These are phyloP conservation scores for Amauroascus verrucosus DNA, from an alignment of 2,329 filamentous ascomycete species.

Conservation along the genomic window DNA sequence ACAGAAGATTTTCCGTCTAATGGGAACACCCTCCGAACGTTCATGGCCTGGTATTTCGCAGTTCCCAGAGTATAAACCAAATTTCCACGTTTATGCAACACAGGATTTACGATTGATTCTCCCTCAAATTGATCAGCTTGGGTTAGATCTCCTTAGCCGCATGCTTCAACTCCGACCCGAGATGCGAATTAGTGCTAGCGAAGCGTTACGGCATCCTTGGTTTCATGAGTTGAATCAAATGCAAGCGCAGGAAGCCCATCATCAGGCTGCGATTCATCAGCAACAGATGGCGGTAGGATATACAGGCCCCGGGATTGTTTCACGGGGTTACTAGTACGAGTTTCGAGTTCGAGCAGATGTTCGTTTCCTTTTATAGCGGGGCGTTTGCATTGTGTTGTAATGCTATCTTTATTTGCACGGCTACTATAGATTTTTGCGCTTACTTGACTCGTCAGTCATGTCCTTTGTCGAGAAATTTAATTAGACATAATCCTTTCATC, in stretches of 20 bases:
- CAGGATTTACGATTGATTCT: constrained; percentile 80
- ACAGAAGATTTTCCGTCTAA: constrained; percentile 92
- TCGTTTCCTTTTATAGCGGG: constrained; percentile 1
- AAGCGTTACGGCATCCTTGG: constrained; percentile 85
- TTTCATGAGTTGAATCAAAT: constrained; percentile 58
- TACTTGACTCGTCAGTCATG: neutral
- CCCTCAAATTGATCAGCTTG: constrained; percentile 77
- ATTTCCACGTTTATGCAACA: constrained; percentile 87
- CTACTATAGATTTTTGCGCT: neutral
- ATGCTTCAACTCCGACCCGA: constrained; percentile 93
- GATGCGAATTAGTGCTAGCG: constrained; percentile 74
- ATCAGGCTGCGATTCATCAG: constrained; percentile 31
- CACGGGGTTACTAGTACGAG: constrained; percentile 14
- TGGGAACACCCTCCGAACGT: constrained; percentile 93
- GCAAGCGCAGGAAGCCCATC: constrained; percentile 37
- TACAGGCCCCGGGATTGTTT: constrained; percentile 27
- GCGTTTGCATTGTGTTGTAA: neutral
- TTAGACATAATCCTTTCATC: neutral
- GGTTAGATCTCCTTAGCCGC: constrained; percentile 73
- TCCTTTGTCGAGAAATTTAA: neutral
- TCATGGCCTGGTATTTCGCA: constrained; percentile 92
- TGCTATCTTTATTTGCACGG: neutral
- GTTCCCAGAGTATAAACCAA: constrained; percentile 95
- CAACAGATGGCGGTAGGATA: constrained; percentile 29
- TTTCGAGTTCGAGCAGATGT: neutral